Percentiles rank a stretch among this genome's conserved stretches.
Conservation (phyloP, 257 asterid genomes). For the Osmanthus fragrans region DNA sequence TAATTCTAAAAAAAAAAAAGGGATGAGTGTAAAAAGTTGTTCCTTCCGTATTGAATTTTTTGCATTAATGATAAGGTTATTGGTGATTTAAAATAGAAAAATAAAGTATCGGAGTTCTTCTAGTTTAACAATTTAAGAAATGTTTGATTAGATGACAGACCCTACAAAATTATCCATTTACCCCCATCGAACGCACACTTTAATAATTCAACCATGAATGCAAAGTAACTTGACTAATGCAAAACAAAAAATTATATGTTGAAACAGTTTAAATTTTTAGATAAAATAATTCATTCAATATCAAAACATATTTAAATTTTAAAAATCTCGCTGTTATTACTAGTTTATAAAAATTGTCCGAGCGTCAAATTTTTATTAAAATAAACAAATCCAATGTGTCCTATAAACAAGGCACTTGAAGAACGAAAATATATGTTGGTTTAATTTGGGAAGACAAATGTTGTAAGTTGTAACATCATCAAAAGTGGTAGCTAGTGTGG, state of each 20-base stretch:
- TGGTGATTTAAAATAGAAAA: background rate
- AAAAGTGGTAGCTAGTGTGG: conserved; percentile 36
- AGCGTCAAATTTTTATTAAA: background rate
- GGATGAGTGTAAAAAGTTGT: background rate
- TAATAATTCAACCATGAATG: too few relatives aligned
- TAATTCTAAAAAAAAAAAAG: too few relatives aligned
- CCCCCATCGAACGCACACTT: background rate
- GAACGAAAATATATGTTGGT: background rate
- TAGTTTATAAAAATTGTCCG: too few relatives aligned
- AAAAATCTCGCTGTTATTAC: too few relatives aligned
- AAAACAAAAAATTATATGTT: background rate
- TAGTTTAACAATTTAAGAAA: too few relatives aligned
- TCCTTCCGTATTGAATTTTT: background rate
- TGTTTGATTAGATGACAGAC: background rate
- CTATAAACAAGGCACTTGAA: background rate
- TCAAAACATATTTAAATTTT: too few relatives aligned
- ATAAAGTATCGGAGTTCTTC: too few relatives aligned
- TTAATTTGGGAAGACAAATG: background rate
- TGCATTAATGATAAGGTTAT: background rate
- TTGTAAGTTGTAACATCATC: conserved; percentile 11
- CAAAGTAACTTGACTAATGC: background rate
- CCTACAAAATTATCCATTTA: background rate
- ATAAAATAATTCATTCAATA: too few relatives aligned
- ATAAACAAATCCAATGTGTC: background rate
- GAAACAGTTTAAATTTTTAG: too few relatives aligned